Percentiles rank a stretch among this genome's conserved stretches.
These are phyloP conservation scores for Penicillium fuscoglaucum DNA, from an alignment of 2,329 filamentous ascomycete species.

Conservation along the genomic window DNA sequence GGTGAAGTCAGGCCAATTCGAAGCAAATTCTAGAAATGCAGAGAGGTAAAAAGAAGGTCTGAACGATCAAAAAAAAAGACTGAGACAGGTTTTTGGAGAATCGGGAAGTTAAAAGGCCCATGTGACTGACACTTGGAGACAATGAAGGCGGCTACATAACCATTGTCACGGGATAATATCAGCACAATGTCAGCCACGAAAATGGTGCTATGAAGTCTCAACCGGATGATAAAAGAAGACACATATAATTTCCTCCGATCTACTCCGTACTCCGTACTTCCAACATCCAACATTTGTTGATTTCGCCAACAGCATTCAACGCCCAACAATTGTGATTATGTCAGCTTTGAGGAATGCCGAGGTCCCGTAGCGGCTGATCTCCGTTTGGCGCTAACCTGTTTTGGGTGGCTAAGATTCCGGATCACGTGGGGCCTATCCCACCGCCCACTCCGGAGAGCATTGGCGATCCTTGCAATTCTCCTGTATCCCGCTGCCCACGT, in stretches of 20 bases:
- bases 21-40: constrained; percentile 8
- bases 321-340: constrained; percentile 23
- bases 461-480: constrained; percentile 4
- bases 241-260: not conserved
- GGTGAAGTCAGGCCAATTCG: not conserved
- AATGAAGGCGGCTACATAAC: constrained; percentile 16
- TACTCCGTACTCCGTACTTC: not conserved
- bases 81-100: constrained; percentile 19
- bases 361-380: constrained; percentile 26
- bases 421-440: constrained; percentile 5
- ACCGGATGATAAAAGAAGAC: too few relatives aligned
- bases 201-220: not conserved
- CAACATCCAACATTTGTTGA: constrained; percentile 6
- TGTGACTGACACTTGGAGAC: constrained; percentile 39
- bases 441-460: constrained; percentile 7
- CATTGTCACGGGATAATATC: constrained; percentile 10
- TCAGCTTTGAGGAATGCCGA: constrained; percentile 22
- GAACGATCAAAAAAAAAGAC: constrained; percentile 7
- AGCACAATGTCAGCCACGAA: not conserved
- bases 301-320: constrained; percentile 18
- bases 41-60: constrained; percentile 16
- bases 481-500: constrained; percentile 25
- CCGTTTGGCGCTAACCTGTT: constrained; percentile 11
- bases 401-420: not conserved
- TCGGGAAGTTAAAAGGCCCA: constrained; percentile 34